phyloP scores from a whole-genome alignment of 2,329 filamentous ascomycete genomes.

The Sporothrix schenckii region DNA sequence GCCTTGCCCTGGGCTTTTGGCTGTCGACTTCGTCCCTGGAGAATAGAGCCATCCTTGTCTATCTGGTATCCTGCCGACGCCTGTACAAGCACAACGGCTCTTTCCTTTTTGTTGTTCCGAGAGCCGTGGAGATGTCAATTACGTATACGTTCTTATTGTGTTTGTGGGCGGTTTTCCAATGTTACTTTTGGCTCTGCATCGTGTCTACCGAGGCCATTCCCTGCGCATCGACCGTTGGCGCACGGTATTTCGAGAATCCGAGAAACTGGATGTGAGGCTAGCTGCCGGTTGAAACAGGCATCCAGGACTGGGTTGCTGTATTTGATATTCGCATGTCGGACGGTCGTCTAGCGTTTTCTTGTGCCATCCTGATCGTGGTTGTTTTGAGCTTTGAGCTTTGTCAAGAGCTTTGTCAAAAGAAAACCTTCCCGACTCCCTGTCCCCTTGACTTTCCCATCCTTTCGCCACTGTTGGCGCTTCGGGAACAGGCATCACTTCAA shows the following conservation, averaged over 20 bases:
- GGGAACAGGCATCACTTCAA: background rate
- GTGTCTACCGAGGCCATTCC: background rate
- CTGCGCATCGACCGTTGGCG: background rate
- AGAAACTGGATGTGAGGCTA: background rate
- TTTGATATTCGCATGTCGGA: conserved; percentile 2
- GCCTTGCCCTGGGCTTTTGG: background rate
- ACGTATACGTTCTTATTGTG: background rate
- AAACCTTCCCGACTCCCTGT: background rate
- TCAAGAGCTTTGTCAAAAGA: no score
- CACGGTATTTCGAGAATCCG: background rate
- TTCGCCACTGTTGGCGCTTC: background rate
- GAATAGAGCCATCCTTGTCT: background rate
- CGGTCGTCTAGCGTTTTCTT: background rate
- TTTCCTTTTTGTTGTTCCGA: background rate
- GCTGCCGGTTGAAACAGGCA: background rate
- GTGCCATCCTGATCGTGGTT: background rate
- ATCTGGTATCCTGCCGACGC: background rate
- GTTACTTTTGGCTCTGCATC: no score
- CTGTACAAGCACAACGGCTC: background rate
- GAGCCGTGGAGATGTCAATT: conserved; percentile 19
- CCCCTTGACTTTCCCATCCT: background rate
- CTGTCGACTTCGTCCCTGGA: background rate
- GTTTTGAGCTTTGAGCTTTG: background rate
- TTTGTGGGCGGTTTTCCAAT: background rate
- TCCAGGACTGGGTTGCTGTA: background rate